Percentiles rank a stretch among this genome's conserved stretches.
phyloP scores from a whole-genome alignment of 1,284 basidiomycete genomes.

The Microbotryum intermedium region DNA sequence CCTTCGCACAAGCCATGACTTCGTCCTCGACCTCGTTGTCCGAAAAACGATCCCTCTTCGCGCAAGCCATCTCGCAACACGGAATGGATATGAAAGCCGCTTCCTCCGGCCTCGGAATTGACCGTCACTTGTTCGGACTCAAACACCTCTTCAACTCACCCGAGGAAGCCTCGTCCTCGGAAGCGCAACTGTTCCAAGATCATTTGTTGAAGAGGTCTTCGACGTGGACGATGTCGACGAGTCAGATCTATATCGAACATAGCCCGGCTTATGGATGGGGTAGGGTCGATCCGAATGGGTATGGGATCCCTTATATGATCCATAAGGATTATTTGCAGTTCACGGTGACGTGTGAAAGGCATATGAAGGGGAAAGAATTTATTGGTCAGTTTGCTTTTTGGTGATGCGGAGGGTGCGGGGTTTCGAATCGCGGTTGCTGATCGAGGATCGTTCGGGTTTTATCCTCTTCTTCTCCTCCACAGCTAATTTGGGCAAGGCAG shows the following conservation, averaged over 20 bases:
- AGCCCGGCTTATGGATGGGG: constrained; percentile 61
- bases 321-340: constrained; percentile 59
- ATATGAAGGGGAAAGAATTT: constrained; percentile 52
- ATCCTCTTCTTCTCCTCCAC: too few species aligned
- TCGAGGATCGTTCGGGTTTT: too few species aligned
- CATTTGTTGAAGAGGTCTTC: constrained; percentile 52
- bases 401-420: too few species aligned
- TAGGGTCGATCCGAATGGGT: constrained; percentile 63
- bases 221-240: constrained; percentile 51
- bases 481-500: constrained; percentile 27
- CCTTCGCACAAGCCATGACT: constrained; percentile 64
- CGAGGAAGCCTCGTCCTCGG: constrained; percentile 52
- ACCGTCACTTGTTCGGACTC: constrained; percentile 67
- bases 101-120: constrained; percentile 65
- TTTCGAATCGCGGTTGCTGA: too few species aligned
- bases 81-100: constrained; percentile 59
- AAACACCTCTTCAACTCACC: constrained; percentile 45
- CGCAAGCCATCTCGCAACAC: constrained; percentile 60
- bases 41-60: constrained; percentile 54
- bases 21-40: constrained; percentile 45
- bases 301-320: constrained; percentile 45
- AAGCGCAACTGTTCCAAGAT: constrained; percentile 62
- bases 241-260: constrained; percentile 71
- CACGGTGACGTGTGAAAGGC: constrained; percentile 65
- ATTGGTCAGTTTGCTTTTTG: neutral